These are phyloP conservation scores for Suillus placidus DNA, from an alignment of 768 basidiomycete genomes.

Conservation along the genomic window DNA sequence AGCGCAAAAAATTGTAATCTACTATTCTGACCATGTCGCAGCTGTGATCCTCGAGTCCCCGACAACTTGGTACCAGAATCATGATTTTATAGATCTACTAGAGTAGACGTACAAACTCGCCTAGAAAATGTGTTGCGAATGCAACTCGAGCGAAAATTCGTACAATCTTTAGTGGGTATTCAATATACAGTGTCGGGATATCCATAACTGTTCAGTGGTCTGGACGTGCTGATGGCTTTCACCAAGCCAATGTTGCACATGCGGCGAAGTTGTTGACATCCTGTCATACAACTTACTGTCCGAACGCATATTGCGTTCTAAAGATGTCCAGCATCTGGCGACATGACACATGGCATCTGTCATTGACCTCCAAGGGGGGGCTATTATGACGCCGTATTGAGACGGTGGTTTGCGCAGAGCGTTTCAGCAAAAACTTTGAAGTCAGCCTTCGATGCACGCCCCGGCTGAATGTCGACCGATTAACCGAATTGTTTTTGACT, in stretches of 20 bases:
- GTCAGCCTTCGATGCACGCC: slow-evolving; percentile 50
- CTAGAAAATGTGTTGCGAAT: not conserved
- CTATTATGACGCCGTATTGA: slow-evolving; percentile 15
- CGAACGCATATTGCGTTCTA: not conserved
- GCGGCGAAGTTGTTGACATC: not conserved
- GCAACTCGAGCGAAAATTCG: not conserved
- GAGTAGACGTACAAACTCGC: slow-evolving; percentile 2
- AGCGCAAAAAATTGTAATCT: not conserved
- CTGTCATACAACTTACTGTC: not conserved
- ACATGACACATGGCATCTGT: no score
- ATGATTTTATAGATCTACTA: slow-evolving; percentile 4
- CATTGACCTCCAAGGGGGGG: not conserved
- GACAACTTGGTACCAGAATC: not conserved
- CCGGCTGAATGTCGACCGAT: slow-evolving; percentile 26
- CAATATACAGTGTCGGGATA: slow-evolving; percentile 2
- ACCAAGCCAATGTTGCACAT: not conserved
- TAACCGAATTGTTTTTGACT: not conserved
- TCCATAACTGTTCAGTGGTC: not conserved
- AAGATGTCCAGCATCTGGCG: not conserved
- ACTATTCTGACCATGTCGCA: not conserved
- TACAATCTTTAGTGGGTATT: slow-evolving; percentile 2
- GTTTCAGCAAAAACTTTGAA: slow-evolving; percentile 55
- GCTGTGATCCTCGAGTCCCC: not conserved
- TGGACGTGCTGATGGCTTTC: not conserved
- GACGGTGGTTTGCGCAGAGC: slow-evolving; percentile 42